These are phyloP conservation scores for Pichia gijzeniarum DNA, from an alignment of 805 yeast species.

Conservation along the genomic window DNA sequence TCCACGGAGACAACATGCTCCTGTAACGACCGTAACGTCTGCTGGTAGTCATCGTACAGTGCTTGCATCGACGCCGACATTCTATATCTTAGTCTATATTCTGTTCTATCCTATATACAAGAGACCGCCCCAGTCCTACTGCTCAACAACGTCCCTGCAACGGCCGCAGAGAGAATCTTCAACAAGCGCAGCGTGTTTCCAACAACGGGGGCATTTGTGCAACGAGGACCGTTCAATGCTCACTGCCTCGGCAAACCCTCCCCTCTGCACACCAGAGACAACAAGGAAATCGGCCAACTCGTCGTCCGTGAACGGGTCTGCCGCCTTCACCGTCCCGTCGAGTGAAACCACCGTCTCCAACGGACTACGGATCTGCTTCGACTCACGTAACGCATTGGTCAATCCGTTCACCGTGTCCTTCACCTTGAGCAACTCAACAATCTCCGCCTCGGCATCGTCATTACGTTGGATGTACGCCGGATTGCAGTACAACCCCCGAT, in stretches of 20 bases:
- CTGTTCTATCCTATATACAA: too few relatives aligned
- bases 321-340: constrained; percentile 12
- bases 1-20: constrained; percentile 43
- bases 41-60: constrained; percentile 47
- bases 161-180: constrained; percentile 57
- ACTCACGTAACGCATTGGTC: constrained; percentile 48
- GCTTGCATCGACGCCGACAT: constrained; percentile 32
- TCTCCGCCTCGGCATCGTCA: constrained; percentile 34
- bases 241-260: too few relatives aligned
- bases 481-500: constrained; percentile 35
- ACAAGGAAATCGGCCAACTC: constrained; percentile 54
- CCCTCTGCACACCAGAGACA: constrained; percentile 62
- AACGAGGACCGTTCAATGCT: too few relatives aligned
- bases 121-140: too few relatives aligned
- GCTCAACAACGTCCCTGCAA: constrained; percentile 42
- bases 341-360: constrained; percentile 50
- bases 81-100: too few relatives aligned
- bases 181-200: constrained; percentile 61
- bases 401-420: constrained; percentile 43
- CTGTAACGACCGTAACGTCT: constrained; percentile 39
- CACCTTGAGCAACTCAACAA: constrained; percentile 40
- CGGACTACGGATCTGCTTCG: constrained; percentile 46
- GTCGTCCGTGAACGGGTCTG: constrained; percentile 29
- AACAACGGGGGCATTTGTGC: constrained; percentile 85
- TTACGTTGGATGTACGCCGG: constrained; percentile 21